Evolutionary conservation across 2,329 filamentous ascomycete species (phyloP).

Genomic region (Dactylellina drechsleri): DNA sequence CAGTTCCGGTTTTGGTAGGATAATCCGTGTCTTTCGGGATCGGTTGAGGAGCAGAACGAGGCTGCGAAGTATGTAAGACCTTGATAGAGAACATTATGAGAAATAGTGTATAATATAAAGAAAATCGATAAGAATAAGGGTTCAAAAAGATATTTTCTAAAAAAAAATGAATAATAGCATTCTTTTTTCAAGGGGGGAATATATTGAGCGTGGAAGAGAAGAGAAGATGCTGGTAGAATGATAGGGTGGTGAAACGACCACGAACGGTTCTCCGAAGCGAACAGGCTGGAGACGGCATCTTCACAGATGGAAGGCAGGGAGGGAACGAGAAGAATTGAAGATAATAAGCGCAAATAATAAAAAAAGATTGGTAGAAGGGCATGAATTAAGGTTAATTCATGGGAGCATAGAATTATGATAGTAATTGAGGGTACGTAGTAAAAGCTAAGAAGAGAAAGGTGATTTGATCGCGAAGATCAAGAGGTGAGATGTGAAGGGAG

Average conservation of each 20-base stretch:
- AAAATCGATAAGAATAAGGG: constrained; percentile 21
- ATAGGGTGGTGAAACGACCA: constrained; percentile 23
- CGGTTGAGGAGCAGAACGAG: constrained; percentile 16
- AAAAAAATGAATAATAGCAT: constrained; percentile 4
- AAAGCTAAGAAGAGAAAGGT: constrained; percentile 45
- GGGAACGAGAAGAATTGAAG: constrained; percentile 46
- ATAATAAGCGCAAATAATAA: constrained; percentile 52
- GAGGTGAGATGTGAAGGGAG: constrained; percentile 36
- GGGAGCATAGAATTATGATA: constrained; percentile 37
- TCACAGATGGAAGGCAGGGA: constrained; percentile 21
- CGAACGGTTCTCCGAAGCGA: constrained; percentile 39
- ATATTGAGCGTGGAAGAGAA: constrained; percentile 39
- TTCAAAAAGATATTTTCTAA: not conserved
- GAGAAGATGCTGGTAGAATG: constrained; percentile 38
- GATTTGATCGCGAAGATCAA: constrained; percentile 40
- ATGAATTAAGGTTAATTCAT: constrained; percentile 51
- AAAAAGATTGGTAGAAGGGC: constrained; percentile 4
- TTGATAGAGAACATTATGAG: constrained; percentile 55
- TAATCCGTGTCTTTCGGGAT: not conserved
- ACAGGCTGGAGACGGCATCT: constrained; percentile 47
- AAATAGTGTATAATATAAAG: constrained; percentile 38
- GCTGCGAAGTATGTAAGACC: constrained; percentile 30
- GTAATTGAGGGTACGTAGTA: constrained; percentile 31
- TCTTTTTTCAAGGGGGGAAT: constrained; percentile 19
- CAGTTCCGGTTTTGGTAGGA: constrained; percentile 3